A percentile compares a stretch with the other conserved stretches of the same genome.
These are phyloP conservation scores for Dactylellina leptospora DNA, from an alignment of 2,329 filamentous ascomycete genomes.

Conservation along the genomic window DNA sequence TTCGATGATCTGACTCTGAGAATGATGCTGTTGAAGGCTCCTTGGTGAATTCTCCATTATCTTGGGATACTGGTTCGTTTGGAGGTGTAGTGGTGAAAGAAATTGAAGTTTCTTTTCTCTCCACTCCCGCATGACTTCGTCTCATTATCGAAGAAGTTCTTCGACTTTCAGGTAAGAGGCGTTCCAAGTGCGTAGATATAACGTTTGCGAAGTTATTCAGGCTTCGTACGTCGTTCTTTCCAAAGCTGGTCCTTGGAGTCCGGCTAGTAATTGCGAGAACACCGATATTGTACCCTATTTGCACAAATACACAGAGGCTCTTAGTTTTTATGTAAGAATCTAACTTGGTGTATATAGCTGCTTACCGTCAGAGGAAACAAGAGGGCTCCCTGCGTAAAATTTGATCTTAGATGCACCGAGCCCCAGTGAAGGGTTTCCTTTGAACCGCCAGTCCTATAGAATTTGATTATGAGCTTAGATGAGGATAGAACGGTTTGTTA, in stretches of 20 bases:
- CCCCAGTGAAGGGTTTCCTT: slow-evolving; percentile 58
- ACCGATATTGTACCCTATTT: slow-evolving; percentile 48
- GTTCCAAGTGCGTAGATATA: slow-evolving; percentile 41
- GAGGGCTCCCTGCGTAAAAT: slow-evolving; percentile 60
- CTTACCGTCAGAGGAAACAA: slow-evolving; percentile 58
- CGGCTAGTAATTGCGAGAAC: slow-evolving; percentile 32
- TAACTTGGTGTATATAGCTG: too few species aligned
- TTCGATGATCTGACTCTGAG: neutral
- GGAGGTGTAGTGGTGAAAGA: neutral
- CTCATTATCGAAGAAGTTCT: neutral
- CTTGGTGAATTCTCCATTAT: too few species aligned
- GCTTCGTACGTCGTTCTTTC: slow-evolving; percentile 43
- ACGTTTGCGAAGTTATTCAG: slow-evolving; percentile 51
- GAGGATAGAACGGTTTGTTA: too few species aligned
- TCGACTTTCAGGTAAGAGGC: slow-evolving; percentile 38
- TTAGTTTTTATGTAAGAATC: too few species aligned
- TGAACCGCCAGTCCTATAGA: slow-evolving; percentile 60
- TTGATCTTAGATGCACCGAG: slow-evolving; percentile 57
- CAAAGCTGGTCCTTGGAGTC: slow-evolving; percentile 6
- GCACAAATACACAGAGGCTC: too few species aligned
- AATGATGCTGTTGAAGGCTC: too few species aligned
- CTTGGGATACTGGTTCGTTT: too few species aligned
- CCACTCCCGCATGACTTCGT: neutral
- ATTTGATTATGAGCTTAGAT: neutral
- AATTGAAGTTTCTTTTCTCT: neutral